Evolutionary conservation across 148 eudicot genomes (phyloP).

Genomic region (Arctostaphylos glauca): DNA sequence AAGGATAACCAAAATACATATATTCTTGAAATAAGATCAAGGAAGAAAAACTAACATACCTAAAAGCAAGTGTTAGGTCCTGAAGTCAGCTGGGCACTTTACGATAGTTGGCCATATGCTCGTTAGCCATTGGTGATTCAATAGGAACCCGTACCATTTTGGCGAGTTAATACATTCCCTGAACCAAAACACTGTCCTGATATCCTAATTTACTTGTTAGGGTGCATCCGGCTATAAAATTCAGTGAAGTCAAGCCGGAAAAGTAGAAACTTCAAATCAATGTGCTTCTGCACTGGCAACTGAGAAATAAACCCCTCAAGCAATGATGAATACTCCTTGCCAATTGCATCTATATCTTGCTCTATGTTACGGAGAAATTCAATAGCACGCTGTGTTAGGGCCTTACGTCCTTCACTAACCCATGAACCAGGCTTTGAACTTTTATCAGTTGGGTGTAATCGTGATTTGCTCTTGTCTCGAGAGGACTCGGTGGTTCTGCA

Average conservation of each 20-base stretch:
- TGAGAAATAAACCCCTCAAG: slow-evolving; percentile 80
- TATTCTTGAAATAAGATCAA: background rate
- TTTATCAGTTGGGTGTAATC: slow-evolving; percentile 36
- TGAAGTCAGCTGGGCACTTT: slow-evolving; percentile 21
- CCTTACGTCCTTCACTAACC: slow-evolving; percentile 84
- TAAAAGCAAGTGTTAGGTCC: slow-evolving; percentile 15
- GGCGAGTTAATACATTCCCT: slow-evolving; percentile 5
- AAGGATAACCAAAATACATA: background rate
- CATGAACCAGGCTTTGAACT: slow-evolving; percentile 67
- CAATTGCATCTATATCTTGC: slow-evolving; percentile 68
- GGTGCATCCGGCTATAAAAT: slow-evolving; percentile 64
- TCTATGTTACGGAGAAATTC: slow-evolving; percentile 73
- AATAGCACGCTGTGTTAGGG: slow-evolving; percentile 68
- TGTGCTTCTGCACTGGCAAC: slow-evolving; percentile 88
- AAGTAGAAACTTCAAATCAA: slow-evolving; percentile 87
- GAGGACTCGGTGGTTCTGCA: slow-evolving; percentile 60
- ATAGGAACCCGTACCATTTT: background rate
- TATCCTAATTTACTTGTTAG: slow-evolving; percentile 24
- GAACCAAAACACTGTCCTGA: slow-evolving; percentile 6
- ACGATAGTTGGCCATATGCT: background rate
- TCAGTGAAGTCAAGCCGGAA: slow-evolving; percentile 95
- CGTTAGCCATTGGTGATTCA: background rate
- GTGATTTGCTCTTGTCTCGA: slow-evolving; percentile 46
- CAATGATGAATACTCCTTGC: slow-evolving; percentile 71
- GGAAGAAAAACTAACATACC: slow-evolving; percentile 12